Evolutionary conservation across 768 basidiomycete species (phyloP), one percentile per base, ranked within the genome.

Genomic region (Tubosaeta sp.): DNA sequence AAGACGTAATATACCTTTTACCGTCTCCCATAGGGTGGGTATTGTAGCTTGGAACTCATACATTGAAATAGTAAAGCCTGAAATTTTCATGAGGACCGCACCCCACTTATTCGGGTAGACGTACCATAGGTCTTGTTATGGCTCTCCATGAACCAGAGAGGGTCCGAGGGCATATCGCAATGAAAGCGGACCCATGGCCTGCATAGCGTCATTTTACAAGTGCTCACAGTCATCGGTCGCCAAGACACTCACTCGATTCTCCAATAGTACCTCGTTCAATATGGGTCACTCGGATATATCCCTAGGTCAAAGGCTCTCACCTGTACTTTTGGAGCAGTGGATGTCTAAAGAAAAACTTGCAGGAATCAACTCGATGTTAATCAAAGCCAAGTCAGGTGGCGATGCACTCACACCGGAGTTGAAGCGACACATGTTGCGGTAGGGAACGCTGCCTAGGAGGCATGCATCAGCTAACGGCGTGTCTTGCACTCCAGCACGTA

Each of bases 341-440:
- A 43, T 67, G 66, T 41, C 65, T 58, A 27, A 75, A 85, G 71
- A 85, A 84, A 72, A 77, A 81, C 74, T 81, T 46, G 1, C 26
- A 9, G 10, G 35, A 16, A 38, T 51, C 35, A 39, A 48, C 45
- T 43, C 31, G 25, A 12, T 14, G 44, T n/a, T 9, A 29, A 37
- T 34, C 16, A 22, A 10, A 19, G 33, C 13, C 5, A 35, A 42
- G 19, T 10, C 11, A 27, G 6, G 29, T 29, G 29, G 5, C 2
- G 9, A 25, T 10, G 22, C 4, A 71, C 79, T 60, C 56, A 85
- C 82, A 1, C 83, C 85, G 2, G 83, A 85, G 63, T 87, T 85
- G 71, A 79, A 89, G 17, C 86, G 74, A 67, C 87, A 88, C 86
- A 89, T 87, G 56, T 87, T 85, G 16, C 85, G 76, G 57, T 88